A percentile compares a stretch with the other conserved stretches of the same genome.
These are phyloP conservation scores for Rosa multiflora DNA, from an alignment of 306 rosid species.

Conservation along the genomic window DNA sequence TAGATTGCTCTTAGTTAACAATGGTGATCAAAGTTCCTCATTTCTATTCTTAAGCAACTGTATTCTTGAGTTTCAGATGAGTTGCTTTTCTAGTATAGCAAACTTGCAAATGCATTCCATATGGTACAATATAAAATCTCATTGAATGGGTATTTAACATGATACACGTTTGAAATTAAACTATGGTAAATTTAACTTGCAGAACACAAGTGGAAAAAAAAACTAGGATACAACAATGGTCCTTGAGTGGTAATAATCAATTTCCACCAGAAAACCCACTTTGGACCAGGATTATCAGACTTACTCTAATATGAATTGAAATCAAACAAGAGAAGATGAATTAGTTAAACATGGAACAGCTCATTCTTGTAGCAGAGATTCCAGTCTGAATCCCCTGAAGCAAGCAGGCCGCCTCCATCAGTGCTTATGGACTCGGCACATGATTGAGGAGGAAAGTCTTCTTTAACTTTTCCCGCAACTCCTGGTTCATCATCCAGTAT, in stretches of 20 bases:
- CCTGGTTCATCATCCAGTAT: conserved; percentile 30
- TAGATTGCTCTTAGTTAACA: neutral
- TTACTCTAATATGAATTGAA: conserved; percentile 22
- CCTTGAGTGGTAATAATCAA: neutral
- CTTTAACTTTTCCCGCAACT: conserved; percentile 29
- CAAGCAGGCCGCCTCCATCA: conserved; percentile 61
- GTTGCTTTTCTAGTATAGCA: neutral
- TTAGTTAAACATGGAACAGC: conserved; percentile 43
- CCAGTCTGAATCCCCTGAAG: conserved; percentile 80
- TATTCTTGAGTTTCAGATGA: neutral
- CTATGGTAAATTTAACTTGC: neutral
- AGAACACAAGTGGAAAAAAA: neutral
- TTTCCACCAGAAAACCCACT: conserved; percentile 14
- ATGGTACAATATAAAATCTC: neutral
- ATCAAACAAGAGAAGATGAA: conserved; percentile 21
- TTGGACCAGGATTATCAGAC: conserved; percentile 11
- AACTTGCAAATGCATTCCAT: neutral
- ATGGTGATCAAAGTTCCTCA: neutral
- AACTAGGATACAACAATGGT: conserved; percentile 9
- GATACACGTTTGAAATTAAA: conserved; percentile 3
- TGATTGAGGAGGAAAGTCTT: conserved; percentile 25
- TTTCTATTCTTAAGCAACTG: neutral
- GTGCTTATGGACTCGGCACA: conserved; percentile 70
- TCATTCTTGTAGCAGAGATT: conserved; percentile 49
- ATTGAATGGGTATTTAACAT: neutral